Percentiles rank a stretch among this genome's conserved stretches.
These are phyloP conservation scores for Penicillium verrucosum DNA, from an alignment of 2,329 filamentous ascomycete genomes.

Conservation along the genomic window DNA sequence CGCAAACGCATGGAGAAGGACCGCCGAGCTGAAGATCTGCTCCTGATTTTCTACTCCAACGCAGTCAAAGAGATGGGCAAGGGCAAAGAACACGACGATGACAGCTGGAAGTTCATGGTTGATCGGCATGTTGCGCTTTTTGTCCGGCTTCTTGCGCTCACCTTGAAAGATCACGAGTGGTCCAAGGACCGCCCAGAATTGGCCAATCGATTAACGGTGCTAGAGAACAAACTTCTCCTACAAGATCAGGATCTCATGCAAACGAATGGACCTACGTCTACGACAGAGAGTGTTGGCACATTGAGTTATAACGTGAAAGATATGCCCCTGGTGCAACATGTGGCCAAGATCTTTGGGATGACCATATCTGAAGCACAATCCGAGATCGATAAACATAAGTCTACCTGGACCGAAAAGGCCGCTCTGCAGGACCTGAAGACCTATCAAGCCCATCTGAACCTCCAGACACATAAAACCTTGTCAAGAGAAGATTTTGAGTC, in stretches of 20 bases:
- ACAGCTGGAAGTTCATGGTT: slow-evolving; percentile 85
- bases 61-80: slow-evolving; percentile 88
- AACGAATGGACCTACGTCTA: slow-evolving; percentile 57
- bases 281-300: slow-evolving; percentile 77
- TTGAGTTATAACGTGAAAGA: slow-evolving; percentile 92
- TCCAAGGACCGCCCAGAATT: slow-evolving; percentile 82
- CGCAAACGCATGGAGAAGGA: slow-evolving; percentile 92
- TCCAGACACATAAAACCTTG: slow-evolving; percentile 72
- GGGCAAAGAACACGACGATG: slow-evolving; percentile 71
- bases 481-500: slow-evolving; percentile 83
- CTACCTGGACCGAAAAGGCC: slow-evolving; percentile 84
- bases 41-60: slow-evolving; percentile 94
- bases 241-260: slow-evolving; percentile 86
- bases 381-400: slow-evolving; percentile 78
- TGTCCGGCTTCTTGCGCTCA: slow-evolving; percentile 76
- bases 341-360: slow-evolving; percentile 81
- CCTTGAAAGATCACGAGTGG: slow-evolving; percentile 79
- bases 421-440: slow-evolving; percentile 87
- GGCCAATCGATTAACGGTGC: slow-evolving; percentile 68
- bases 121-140: slow-evolving; percentile 95
- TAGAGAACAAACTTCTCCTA: slow-evolving; percentile 90
- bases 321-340: slow-evolving; percentile 87
- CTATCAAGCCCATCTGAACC: slow-evolving; percentile 84
- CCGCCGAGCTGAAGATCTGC: slow-evolving; percentile 82
- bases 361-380: slow-evolving; percentile 75